Evolutionary conservation across 495 filamentous ascomycete species (phyloP).

Genomic region (Aspergillus ellipticus): DNA sequence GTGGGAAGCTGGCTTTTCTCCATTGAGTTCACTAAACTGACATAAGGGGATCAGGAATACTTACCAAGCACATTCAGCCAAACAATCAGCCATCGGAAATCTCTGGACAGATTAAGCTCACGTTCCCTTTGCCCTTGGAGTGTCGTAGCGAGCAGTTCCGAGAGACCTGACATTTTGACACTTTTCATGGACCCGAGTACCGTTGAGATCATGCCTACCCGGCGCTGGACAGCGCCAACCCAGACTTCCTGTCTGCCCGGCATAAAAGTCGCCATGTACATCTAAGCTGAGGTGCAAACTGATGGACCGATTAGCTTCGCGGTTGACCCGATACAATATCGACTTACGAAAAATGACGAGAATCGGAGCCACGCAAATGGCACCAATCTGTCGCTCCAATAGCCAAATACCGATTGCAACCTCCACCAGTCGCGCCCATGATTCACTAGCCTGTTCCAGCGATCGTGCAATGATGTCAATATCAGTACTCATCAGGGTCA

Average conservation of each 20-base stretch:
- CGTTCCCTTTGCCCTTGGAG: slow-evolving; percentile 9
- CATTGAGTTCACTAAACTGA: background rate
- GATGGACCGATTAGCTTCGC: background rate
- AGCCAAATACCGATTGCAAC: slow-evolving; percentile 51
- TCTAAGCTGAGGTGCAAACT: slow-evolving; percentile 22
- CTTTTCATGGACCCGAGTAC: slow-evolving; percentile 54
- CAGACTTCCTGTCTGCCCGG: slow-evolving; percentile 31
- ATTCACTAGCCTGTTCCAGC: slow-evolving; percentile 39
- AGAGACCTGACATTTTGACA: slow-evolving; percentile 57
- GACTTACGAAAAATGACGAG: slow-evolving; percentile 42
- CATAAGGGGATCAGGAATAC: background rate
- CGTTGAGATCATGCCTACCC: slow-evolving; percentile 47
- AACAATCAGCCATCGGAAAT: background rate
- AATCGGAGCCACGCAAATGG: slow-evolving; percentile 41
- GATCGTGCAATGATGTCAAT: slow-evolving; percentile 42
- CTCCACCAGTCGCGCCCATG: slow-evolving; percentile 50
- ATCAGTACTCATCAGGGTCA: slow-evolving; percentile 59
- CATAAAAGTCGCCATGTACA: slow-evolving; percentile 17
- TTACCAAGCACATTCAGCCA: slow-evolving; percentile 5
- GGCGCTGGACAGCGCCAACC: slow-evolving; percentile 50
- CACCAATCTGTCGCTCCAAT: slow-evolving; percentile 48
- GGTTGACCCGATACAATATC: background rate
- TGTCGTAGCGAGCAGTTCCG: slow-evolving; percentile 34
- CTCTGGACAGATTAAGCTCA: background rate
- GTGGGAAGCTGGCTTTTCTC: slow-evolving; percentile 27